Base-by-base conservation (phyloP, 768 basidiomycete species). In the Erythrobasidium yunnanense region DNA sequence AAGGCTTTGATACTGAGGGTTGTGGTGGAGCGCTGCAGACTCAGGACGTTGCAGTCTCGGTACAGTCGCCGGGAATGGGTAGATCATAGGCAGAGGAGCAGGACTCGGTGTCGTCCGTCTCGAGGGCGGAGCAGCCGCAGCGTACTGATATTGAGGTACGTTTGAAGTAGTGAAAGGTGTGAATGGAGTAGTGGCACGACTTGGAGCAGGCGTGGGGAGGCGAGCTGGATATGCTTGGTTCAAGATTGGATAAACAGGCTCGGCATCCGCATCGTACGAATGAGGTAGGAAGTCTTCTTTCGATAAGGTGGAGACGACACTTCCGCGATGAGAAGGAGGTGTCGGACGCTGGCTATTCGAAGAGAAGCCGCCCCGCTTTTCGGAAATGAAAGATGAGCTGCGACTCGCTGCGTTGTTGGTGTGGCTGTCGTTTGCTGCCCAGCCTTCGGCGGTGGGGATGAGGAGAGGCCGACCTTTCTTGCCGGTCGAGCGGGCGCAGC, bases 211-310 rank as follows among this genome's bases (percentile, higher is more conserved):
- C 27, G 22, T 52, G 11, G 38, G 11, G 38, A 42, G 11, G n/a
- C 11, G 38, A 42, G 38, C 11, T 11, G 38, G 11, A 42, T 42
- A n/a, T 11, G 38, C 38, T n/a, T 42, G 11, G n/a, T 25, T 52
- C 50, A 52, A 52, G 50, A 55, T 33, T 2, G 54, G 35, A 29
- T 30, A 33, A 4, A 55, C 8, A 34, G 54, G 54, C 3, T 18
- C 25, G 35, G 54, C 23, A 22, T 58, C 56, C 8, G 2, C 45
- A 25, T 49, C 49, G 30, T 29, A 30, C 15, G 47, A 63, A n/a
- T 63, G 60, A 51, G 60, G 60, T 38, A 50, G 49, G 49, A 63
- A 58, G 45, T 58, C 56, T 32, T 58, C 56, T 32, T 58, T 58
- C 25, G 35, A 34, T 27, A 34, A 46, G 42, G 54, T 55, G 11